phyloP scores from a whole-genome alignment of 2,329 filamentous ascomycete genomes.

The Fusarium multiceps region DNA sequence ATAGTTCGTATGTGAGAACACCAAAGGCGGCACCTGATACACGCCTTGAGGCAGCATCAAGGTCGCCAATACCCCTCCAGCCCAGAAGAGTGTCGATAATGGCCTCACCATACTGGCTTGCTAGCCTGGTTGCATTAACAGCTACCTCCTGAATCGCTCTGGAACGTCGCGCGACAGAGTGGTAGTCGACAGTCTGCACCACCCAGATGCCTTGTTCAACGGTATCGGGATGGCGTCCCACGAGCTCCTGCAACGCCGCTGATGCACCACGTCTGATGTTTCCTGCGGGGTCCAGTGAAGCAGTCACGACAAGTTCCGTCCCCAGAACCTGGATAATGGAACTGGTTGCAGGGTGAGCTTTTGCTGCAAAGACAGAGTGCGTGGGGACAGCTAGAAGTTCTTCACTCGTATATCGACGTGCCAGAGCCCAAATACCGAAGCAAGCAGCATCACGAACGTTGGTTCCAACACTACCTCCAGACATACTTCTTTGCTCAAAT shows the following conservation, averaged over 20 bases:
- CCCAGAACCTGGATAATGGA: constrained; percentile 81
- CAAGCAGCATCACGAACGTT: constrained; percentile 96
- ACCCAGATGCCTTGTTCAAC: constrained; percentile 84
- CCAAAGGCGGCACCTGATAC: constrained; percentile 78
- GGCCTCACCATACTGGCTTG: constrained; percentile 74
- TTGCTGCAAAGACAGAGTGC: constrained; percentile 56
- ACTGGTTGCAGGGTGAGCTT: constrained; percentile 49
- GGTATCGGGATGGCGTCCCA: constrained; percentile 90
- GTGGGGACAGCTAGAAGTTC: constrained; percentile 76
- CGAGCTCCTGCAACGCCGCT: constrained; percentile 91
- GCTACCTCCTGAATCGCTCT: constrained; percentile 85
- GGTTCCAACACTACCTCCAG: constrained; percentile 85
- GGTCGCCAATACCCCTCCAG: constrained; percentile 90
- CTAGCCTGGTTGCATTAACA: constrained; percentile 73
- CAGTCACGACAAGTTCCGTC: constrained; percentile 81
- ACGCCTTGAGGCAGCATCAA: constrained; percentile 78
- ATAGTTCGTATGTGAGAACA: constrained; percentile 59
- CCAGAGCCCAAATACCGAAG: constrained; percentile 94
- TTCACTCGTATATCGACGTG: constrained; percentile 83
- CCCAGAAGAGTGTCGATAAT: constrained; percentile 77
- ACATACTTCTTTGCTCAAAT: constrained; percentile 89
- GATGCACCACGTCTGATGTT: constrained; percentile 95
- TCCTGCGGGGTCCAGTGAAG: constrained; percentile 87
- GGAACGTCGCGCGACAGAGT: constrained; percentile 87
- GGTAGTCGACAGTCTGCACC: constrained; percentile 92